Evolutionary conservation across 2,329 filamentous ascomycete genomes (phyloP).

Genomic region (Fusarium nematophilum): DNA sequence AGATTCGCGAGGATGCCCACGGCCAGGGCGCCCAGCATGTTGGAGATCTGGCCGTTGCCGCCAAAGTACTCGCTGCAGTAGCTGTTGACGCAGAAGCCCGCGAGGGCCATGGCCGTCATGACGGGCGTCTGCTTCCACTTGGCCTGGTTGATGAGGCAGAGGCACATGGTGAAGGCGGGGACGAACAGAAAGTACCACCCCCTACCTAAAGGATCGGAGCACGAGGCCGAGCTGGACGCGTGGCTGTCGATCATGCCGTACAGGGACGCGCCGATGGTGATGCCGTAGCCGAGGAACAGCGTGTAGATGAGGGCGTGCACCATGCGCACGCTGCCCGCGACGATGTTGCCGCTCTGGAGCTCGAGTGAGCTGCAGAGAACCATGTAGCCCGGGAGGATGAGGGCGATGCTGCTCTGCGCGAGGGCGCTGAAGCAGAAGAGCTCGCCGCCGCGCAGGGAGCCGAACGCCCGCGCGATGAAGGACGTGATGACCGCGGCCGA

Average conservation of each 20-base stretch:
- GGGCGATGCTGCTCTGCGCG: constrained; percentile 77
- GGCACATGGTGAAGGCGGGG: constrained; percentile 76
- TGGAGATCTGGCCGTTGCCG: constrained; percentile 79
- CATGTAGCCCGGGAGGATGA: constrained; percentile 75
- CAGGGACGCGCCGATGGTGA: constrained; percentile 75
- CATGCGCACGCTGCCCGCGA: constrained; percentile 79
- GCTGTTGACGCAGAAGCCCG: constrained; percentile 81
- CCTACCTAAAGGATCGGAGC: constrained; percentile 57
- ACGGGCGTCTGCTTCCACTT: constrained; percentile 82
- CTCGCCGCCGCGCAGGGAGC: constrained; percentile 68
- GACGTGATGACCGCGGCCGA: constrained; percentile 72
- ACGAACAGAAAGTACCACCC: constrained; percentile 77
- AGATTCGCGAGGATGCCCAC: constrained; percentile 83
- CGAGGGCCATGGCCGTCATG: constrained; percentile 79
- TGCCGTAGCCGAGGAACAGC: constrained; percentile 78
- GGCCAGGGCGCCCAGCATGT: constrained; percentile 80
- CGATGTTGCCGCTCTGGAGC: constrained; percentile 76
- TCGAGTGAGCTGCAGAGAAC: constrained; percentile 66
- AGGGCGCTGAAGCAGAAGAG: constrained; percentile 79
- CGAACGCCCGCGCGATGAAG: constrained; percentile 75
- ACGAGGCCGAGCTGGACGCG: constrained; percentile 59
- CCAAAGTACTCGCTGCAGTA: constrained; percentile 75
- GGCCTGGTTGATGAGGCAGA: constrained; percentile 84
- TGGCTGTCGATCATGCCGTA: constrained; percentile 72
- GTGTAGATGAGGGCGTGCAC: constrained; percentile 82